These are phyloP conservation scores for Chaetomium olivaceum DNA, from an alignment of 2,329 filamentous ascomycete species.

Conservation along the genomic window DNA sequence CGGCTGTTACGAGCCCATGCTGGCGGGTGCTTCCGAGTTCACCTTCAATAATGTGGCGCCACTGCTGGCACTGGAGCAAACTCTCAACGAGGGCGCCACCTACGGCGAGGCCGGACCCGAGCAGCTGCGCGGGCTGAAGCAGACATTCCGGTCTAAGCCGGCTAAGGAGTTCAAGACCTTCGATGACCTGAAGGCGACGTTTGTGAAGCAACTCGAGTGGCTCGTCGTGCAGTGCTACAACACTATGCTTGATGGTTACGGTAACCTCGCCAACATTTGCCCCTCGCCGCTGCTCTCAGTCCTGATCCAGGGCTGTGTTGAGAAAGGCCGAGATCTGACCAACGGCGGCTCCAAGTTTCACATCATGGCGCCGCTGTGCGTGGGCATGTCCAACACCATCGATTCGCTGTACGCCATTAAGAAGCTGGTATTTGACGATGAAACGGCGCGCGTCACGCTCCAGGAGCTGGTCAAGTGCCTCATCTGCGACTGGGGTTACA, in stretches of 20 bases:
- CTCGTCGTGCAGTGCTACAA: slow-evolving; percentile 8
- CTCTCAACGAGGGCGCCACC: not conserved
- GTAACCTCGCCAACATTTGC: not conserved
- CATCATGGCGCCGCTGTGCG: slow-evolving; percentile 1
- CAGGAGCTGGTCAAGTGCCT: slow-evolving; percentile 5
- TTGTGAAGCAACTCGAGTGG: slow-evolving; percentile 1
- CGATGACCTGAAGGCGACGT: not conserved
- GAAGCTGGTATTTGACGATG: not conserved
- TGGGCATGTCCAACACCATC: slow-evolving; percentile 1
- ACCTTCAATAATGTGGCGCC: slow-evolving; percentile 5
- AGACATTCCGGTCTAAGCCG: not conserved
- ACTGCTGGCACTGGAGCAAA: slow-evolving; percentile 1
- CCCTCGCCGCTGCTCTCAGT: not conserved
- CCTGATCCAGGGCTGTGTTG: not conserved
- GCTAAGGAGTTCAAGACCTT: not conserved
- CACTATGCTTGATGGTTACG: not conserved
- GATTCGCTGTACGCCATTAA: not conserved
- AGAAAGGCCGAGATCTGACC: not conserved
- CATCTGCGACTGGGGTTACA: slow-evolving; percentile 1
- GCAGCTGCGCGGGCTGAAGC: not conserved
- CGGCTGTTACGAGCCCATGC: slow-evolving; percentile 3
- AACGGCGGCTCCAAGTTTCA: slow-evolving; percentile 2
- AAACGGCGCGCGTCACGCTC: not conserved
- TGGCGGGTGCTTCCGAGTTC: slow-evolving; percentile 1
- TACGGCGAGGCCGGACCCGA: not conserved